Conservation (phyloP, 352 stramenopile genomes). For the Pythium dissotocum region DNA sequence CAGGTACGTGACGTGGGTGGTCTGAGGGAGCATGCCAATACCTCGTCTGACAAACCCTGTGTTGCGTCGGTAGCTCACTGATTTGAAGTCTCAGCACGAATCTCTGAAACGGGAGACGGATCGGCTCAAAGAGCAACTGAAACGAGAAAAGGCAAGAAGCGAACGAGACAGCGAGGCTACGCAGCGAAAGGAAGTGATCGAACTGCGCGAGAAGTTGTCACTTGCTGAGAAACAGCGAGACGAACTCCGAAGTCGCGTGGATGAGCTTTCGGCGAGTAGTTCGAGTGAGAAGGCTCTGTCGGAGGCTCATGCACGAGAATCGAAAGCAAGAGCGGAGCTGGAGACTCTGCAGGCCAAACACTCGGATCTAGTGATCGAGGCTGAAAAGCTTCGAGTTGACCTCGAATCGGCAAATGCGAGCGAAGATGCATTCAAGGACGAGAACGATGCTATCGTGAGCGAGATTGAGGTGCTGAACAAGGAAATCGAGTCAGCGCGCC, state of each 20-base stretch:
- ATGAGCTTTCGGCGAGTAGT: slow-evolving; percentile 28
- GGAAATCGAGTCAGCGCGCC: slow-evolving; percentile 59
- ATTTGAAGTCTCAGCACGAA: slow-evolving; percentile 57
- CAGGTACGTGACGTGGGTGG: slow-evolving; percentile 41
- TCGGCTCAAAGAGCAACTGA: slow-evolving; percentile 47
- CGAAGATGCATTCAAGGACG: slow-evolving; percentile 58
- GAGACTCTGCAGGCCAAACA: slow-evolving; percentile 37
- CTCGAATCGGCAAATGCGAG: slow-evolving; percentile 52
- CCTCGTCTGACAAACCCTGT: background rate
- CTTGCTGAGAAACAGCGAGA: slow-evolving; percentile 10
- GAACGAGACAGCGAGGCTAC: slow-evolving; percentile 32
- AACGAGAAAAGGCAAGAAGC: slow-evolving; percentile 37
- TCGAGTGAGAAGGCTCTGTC: slow-evolving; percentile 37
- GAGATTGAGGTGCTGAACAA: slow-evolving; percentile 74
- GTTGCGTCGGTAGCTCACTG: slow-evolving; percentile 39
- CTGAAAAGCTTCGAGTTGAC: slow-evolving; percentile 40
- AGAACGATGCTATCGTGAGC: slow-evolving; percentile 70
- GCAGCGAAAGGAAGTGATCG: slow-evolving; percentile 38
- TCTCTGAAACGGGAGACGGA: slow-evolving; percentile 50
- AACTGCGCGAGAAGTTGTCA: slow-evolving; percentile 44
- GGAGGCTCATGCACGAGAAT: slow-evolving; percentile 33
- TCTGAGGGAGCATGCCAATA: background rate
- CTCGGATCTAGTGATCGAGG: slow-evolving; percentile 29
- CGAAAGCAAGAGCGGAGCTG: slow-evolving; percentile 35
- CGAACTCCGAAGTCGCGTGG: slow-evolving; percentile 9